Base-by-base conservation (phyloP, 1,139 yeast species). In the Candida tropicalis region DNA sequence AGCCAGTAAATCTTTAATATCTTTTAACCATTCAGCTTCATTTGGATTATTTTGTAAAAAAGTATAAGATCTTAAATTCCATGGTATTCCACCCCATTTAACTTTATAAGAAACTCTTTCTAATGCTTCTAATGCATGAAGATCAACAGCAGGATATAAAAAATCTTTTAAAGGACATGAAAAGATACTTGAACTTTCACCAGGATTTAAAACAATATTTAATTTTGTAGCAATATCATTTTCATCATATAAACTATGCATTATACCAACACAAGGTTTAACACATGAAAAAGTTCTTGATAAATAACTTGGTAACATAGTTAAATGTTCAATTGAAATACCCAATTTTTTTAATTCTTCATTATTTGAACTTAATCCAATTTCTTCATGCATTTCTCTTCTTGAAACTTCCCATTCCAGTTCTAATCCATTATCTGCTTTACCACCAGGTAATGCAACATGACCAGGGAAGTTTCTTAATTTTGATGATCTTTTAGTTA, bases 361-460 rank as follows among this genome's bases (percentile, higher is more conserved):
- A 52, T 83, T 77, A 54, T 73, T 66, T 15, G 73, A 65, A 5
- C 81, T 77, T 11, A 90, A 62, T 0, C 97, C 97, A 40, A 89
- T 87, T 60, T 90, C 97, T 60, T 90, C 97, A 50, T 75, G 80
- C 56, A 89, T 83, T 63, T 90, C 97, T 39, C 97, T 70, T 48
- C 95, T 69, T 1, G 96, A 83, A 28, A 86, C 84, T 41, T 74
- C 74, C 75, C 86, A 84, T 48, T 85, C 87, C 12, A 79, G 62
- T 59, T 89, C 97, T 3, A 68, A 56, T 0, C 74, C 79, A 36
- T 56, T 60, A 59, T 89, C 96, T 5, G 93, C 87, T 57, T 82
- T 83, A 3, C 97, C 97, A 3, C 97, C 97, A 2, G 97, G 97
- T 16, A 90, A 68, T 3, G 96, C 86, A 11, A 88, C 86, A 59